Evolutionary conservation across 306 rosid species (phyloP).

Genomic region (Chamaecrista fasciculata): DNA sequence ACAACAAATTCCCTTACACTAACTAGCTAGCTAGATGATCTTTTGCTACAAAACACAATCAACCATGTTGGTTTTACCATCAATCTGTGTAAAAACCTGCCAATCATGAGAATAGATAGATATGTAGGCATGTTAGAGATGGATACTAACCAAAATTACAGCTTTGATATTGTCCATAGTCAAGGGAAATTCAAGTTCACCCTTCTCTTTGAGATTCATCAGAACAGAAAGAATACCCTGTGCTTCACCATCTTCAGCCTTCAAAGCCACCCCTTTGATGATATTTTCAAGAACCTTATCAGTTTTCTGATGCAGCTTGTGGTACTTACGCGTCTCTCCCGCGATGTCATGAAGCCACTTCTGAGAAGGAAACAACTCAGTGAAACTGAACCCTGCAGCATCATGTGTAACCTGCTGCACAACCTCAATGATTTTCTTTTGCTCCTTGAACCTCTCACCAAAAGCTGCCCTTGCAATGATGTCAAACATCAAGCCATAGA

Average conservation of each 20-base stretch:
- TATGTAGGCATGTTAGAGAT: neutral
- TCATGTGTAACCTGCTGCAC: neutral
- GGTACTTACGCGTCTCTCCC: conserved; percentile 9
- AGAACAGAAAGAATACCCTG: conserved; percentile 21
- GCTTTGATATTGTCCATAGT: conserved; percentile 18
- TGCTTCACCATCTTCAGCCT: neutral
- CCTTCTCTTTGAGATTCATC: conserved; percentile 7
- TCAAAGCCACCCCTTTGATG: conserved; percentile 2
- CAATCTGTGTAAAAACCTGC: too few relatives aligned
- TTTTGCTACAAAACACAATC: too few relatives aligned
- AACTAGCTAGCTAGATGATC: too few relatives aligned
- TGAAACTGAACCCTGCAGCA: neutral
- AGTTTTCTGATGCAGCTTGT: neutral
- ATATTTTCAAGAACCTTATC: conserved; percentile 27
- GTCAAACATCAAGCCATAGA: conserved; percentile 6
- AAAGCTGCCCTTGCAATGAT: conserved; percentile 31
- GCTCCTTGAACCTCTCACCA: conserved; percentile 9
- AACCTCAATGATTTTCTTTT: neutral
- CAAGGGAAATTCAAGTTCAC: conserved; percentile 7
- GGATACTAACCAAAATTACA: neutral
- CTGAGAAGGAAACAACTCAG: conserved; percentile 33
- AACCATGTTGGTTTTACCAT: too few relatives aligned
- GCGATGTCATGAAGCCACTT: conserved; percentile 15
- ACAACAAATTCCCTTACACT: too few relatives aligned
- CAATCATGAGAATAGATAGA: too few relatives aligned